Conservation (phyloP, 2,329 filamentous ascomycete species). For the Colletotrichum musae region DNA sequence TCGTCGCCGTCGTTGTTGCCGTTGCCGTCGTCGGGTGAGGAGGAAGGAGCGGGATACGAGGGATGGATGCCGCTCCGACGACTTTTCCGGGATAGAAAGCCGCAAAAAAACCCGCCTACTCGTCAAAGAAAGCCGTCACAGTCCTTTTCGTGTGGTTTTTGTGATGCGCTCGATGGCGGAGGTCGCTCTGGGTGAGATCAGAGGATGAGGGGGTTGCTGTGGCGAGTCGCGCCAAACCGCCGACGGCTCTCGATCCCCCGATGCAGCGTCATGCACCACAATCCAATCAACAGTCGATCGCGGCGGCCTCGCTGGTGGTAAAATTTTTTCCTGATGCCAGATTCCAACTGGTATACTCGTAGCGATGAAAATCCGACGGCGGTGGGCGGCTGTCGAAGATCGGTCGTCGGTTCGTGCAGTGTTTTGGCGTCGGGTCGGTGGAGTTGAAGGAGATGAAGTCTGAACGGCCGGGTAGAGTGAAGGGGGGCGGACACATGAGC, state of each 20-base stretch:
- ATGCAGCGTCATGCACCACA: slow-evolving; percentile 53
- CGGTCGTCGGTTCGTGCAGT: slow-evolving; percentile 37
- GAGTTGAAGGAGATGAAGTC: slow-evolving; percentile 43
- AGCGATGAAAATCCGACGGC: slow-evolving; percentile 37
- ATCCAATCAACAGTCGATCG: slow-evolving; percentile 31
- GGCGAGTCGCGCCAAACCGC: slow-evolving; percentile 56
- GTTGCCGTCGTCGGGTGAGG: slow-evolving; percentile 55
- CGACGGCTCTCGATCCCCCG: slow-evolving; percentile 54
- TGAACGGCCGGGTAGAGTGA: slow-evolving; percentile 42
- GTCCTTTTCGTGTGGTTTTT: slow-evolving; percentile 24
- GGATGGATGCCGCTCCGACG: slow-evolving; percentile 20
- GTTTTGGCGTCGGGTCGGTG: slow-evolving; percentile 38
- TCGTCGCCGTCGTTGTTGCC: slow-evolving; percentile 35
- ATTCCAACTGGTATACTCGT: slow-evolving; percentile 27
- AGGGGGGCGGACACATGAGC: slow-evolving; percentile 41
- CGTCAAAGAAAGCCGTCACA: slow-evolving; percentile 27
- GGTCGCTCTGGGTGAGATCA: slow-evolving; percentile 38
- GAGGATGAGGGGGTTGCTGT: slow-evolving; percentile 46
- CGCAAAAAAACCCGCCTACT: slow-evolving; percentile 24
- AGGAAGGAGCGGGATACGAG: slow-evolving; percentile 34
- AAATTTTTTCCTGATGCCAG: slow-evolving; percentile 23
- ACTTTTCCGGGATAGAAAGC: slow-evolving; percentile 39
- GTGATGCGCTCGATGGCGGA: slow-evolving; percentile 44
- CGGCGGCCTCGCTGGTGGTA: slow-evolving; percentile 12
- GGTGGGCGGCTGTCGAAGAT: slow-evolving; percentile 32